These are phyloP conservation scores for Metschnikowia amazonensis DNA, from an alignment of 805 yeast genomes.

Conservation along the genomic window DNA sequence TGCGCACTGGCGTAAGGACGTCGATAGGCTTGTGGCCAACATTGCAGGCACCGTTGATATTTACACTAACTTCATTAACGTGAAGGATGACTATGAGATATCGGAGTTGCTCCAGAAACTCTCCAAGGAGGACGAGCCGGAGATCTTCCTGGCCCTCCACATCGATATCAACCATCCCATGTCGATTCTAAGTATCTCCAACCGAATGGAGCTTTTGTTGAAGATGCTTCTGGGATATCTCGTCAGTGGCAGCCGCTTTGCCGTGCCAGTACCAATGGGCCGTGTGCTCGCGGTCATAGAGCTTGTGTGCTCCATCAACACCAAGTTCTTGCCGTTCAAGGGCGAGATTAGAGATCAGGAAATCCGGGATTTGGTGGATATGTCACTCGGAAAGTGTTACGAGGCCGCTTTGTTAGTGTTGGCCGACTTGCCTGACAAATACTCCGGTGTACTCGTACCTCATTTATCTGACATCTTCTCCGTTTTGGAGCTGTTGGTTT, in stretches of 20 bases:
- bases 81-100: constrained; percentile 53
- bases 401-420: constrained; percentile 43
- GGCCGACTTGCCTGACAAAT: constrained; percentile 30
- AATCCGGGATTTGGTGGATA: constrained; percentile 41
- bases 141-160: constrained; percentile 43
- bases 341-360: constrained; percentile 56
- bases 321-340: constrained; percentile 51
- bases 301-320: constrained; percentile 51
- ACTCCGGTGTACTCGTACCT: constrained; percentile 41
- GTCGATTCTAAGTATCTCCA: constrained; percentile 49
- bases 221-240: constrained; percentile 37
- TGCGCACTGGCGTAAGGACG: constrained; percentile 43
- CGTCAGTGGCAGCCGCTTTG: constrained; percentile 50
- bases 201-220: constrained; percentile 46
- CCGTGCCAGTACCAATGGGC: constrained; percentile 64
- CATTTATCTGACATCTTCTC: constrained; percentile 50
- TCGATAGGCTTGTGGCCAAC: constrained; percentile 49
- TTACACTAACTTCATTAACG: constrained; percentile 55
- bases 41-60: constrained; percentile 51
- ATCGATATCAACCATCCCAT: constrained; percentile 58
- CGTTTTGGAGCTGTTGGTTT: constrained; percentile 55
- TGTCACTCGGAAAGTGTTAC: constrained; percentile 45
- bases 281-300: constrained; percentile 49
- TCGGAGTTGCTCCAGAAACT: constrained; percentile 37
- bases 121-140: constrained; percentile 15